Base-by-base conservation (phyloP, 805 yeast species). In the Pichia sporocuriosa region DNA sequence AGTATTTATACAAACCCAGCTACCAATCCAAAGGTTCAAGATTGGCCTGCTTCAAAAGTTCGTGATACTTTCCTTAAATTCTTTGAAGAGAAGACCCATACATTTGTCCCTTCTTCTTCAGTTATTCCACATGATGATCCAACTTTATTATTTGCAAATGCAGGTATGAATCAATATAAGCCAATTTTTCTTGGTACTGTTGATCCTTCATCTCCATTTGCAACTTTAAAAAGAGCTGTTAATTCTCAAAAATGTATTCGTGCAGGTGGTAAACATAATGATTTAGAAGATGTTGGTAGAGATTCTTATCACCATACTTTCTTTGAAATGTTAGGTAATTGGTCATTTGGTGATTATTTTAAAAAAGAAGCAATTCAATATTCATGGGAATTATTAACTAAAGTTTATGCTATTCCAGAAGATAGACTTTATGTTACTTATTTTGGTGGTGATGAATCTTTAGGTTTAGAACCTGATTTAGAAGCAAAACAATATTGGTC, bases 281-380 rank as follows among this genome's bases (percentile, higher is more conserved):
- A 93, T 69, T 77, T 93, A 60, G 99, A 93, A 62, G 99, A 93
- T 65, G 99, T 93, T 37, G 99, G 99, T 50, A 80, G 84, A 58
- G 99, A 93, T 66, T 86, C 95, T 40, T 93, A 93, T 61, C 99
- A 93, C 64, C 99, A 93, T 65, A 93, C 99, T 15, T 94, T 94
- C 61, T 93, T 93, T 55, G 99, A 93, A 69, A 93, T 93, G 99
- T 76, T 93, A 67, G 99, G 99, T 58, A 93, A 93, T 73, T 93
- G 99, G 99, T 93, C 98, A 6, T 93, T 93, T 65, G 99, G 99
- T 57, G 98, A 93, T 67, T 93, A 93, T 63, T 93, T 93, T 79
- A 93, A 93, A 65, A 77, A 83, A 56, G 98, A 88, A 59, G 97
- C 97, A 40, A 82, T 89, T 56, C 66, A 67, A 8, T 85, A 74